Base-by-base conservation (phyloP, 2,329 filamentous ascomycete genomes). In the Arthrobotrys entomopaga region DNA sequence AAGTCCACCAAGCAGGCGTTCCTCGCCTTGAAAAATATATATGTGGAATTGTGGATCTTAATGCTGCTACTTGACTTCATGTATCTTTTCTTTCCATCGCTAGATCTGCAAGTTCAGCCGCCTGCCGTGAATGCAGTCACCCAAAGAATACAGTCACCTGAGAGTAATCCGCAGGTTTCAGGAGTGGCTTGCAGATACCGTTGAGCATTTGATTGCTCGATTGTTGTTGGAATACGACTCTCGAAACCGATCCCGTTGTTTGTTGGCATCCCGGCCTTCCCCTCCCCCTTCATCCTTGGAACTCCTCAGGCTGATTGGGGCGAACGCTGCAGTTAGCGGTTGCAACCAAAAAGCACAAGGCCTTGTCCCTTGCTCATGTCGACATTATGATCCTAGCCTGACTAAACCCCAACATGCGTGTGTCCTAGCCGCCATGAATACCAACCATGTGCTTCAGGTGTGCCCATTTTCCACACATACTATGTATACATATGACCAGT, bases 371-470 rank as follows among this genome's bases (percentile, higher is more conserved):
- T 65, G n/a, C 48, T 61, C 48, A 72, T 72, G 67, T 72, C 67
- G 67, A 72, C 60, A 72, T 72, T 72, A 72, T 72, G 60, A 61
- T 49, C 54, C 65, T 69, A 49, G 50, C 16, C 48, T 52, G 56
- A 58, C 64, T 58, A 42, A 58, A 58, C 34, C 54, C 24, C 38
- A 58, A 42, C 48, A 34, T 34, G 29, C 29, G 29, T 46, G 61
- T 26, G 38, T 67, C 20, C 48, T 67, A 59, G 49, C 65, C 65
- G 56, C 65, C 48, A 56, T 53, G 65, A 48, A 61, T 61, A 50
- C 40, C 65, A 61, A 56, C 48, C 49, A 60, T 56, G 56, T 48
- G 56, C 48, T 48, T 54, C 54, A 53, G 26, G 34, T 46, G 43
- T 59, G 29, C 29, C 29, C 29, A 34, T 34, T 34, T 34, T 34